Evolutionary conservation across 805 yeast genomes (phyloP).

Genomic region (Candida ficus): DNA sequence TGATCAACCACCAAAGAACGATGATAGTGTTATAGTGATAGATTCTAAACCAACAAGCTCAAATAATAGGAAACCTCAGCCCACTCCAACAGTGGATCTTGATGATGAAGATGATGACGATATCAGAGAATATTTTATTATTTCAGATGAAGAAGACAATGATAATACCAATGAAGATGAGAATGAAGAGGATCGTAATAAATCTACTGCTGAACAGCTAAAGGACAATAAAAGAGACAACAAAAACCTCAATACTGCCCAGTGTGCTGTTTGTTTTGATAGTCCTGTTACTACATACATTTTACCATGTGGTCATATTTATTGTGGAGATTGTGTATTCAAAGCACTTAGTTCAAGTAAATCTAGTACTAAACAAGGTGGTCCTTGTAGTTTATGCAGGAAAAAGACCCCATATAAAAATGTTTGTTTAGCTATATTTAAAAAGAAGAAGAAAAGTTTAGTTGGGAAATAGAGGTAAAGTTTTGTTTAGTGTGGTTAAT

Average conservation of each 20-base stretch:
- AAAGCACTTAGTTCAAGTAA: slow-evolving; percentile 35
- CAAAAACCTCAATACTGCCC: slow-evolving; percentile 15
- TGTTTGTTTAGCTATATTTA: slow-evolving; percentile 27
- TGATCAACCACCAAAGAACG: slow-evolving; percentile 5
- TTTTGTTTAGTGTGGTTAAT: neutral
- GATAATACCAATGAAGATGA: slow-evolving; percentile 17
- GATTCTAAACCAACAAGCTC: no score
- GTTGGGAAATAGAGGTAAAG: neutral
- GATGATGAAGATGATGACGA: slow-evolving; percentile 7
- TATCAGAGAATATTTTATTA: slow-evolving; percentile 1
- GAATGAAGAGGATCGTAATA: slow-evolving; percentile 16
- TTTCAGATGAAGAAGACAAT: slow-evolving; percentile 2
- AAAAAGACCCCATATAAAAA: slow-evolving; percentile 28
- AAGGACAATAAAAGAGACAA: slow-evolving; percentile 13
- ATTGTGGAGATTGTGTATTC: slow-evolving; percentile 50
- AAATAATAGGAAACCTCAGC: no score
- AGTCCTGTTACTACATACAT: slow-evolving; percentile 43
- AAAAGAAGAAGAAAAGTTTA: slow-evolving; percentile 23
- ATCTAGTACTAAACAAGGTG: slow-evolving; percentile 26
- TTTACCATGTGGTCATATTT: slow-evolving; percentile 55
- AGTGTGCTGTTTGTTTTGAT: slow-evolving; percentile 55
- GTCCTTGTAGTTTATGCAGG: slow-evolving; percentile 41
- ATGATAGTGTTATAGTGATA: slow-evolving; percentile 3
- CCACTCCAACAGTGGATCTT: neutral
- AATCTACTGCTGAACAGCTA: slow-evolving; percentile 31